A percentile compares a stretch with the other conserved stretches of the same genome.
These are phyloP conservation scores for Pyrenophora teres DNA, from an alignment of 2,329 filamentous ascomycete genomes.

Conservation along the genomic window DNA sequence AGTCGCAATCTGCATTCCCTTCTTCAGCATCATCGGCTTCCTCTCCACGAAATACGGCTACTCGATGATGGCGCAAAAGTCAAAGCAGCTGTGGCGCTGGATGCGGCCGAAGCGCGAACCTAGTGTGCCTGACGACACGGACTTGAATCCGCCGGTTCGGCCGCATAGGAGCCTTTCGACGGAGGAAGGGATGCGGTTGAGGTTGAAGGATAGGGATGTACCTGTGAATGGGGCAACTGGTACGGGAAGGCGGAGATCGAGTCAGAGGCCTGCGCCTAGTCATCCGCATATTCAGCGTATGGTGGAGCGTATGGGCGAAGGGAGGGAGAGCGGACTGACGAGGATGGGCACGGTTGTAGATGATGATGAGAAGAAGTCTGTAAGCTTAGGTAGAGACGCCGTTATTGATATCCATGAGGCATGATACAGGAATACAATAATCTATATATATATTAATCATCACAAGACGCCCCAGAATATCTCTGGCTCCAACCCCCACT, in stretches of 20 bases:
- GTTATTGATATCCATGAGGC: slow-evolving; percentile 26
- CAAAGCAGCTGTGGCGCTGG: slow-evolving; percentile 36
- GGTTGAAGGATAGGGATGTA: slow-evolving; percentile 17
- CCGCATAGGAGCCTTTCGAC: slow-evolving; percentile 30
- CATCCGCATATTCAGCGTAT: slow-evolving; percentile 39
- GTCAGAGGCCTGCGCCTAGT: slow-evolving; percentile 21
- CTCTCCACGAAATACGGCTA: slow-evolving; percentile 51
- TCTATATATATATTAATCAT: slow-evolving; percentile 1
- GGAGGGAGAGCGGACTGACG: slow-evolving; percentile 30
- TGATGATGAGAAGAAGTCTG: slow-evolving; percentile 10
- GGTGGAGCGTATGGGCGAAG: slow-evolving; percentile 36
- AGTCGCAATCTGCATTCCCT: slow-evolving; percentile 51
- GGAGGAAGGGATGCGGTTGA: slow-evolving; percentile 36
- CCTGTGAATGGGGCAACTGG: background rate
- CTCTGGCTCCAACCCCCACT: slow-evolving; percentile 39
- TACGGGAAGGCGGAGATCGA: slow-evolving; percentile 8
- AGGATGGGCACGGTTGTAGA: slow-evolving; percentile 27
- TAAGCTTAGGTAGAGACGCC: slow-evolving; percentile 24
- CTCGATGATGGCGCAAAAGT: slow-evolving; percentile 43
- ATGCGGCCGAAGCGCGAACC: slow-evolving; percentile 21
- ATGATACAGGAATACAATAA: background rate
- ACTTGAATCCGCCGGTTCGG: slow-evolving; percentile 7
- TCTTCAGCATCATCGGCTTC: slow-evolving; percentile 53
- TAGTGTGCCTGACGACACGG: slow-evolving; percentile 11
- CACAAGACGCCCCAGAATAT: slow-evolving; percentile 38